A percentile compares a stretch with the other conserved stretches of the same genome.
phyloP scores from a whole-genome alignment of 495 filamentous ascomycete species.

The Annulohypoxylon moriforme region DNA sequence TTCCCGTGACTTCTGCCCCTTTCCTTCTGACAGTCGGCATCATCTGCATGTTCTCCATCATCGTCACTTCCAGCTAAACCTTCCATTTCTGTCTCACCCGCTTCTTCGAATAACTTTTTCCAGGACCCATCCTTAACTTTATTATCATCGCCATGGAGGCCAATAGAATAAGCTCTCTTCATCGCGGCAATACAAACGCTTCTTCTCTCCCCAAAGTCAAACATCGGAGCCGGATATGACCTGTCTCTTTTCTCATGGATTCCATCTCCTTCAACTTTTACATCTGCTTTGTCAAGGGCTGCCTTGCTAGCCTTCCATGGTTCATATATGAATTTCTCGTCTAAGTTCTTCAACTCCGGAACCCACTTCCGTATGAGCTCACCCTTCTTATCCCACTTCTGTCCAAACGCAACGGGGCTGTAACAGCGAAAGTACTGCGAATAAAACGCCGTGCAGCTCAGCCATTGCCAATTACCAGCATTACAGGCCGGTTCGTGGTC shows the following conservation, averaged over 20 bases:
- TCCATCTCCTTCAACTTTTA: constrained; percentile 66
- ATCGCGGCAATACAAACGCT: constrained; percentile 69
- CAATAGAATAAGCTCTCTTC: constrained; percentile 72
- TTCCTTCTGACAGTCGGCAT: constrained; percentile 36
- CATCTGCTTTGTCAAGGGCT: constrained; percentile 70
- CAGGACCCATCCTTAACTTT: constrained; percentile 71
- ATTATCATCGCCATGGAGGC: constrained; percentile 68
- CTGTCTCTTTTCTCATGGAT: constrained; percentile 46
- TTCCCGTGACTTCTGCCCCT: constrained; percentile 42
- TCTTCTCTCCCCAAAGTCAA: constrained; percentile 71
- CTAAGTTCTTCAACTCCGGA: constrained; percentile 68
- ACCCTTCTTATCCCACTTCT: constrained; percentile 74
- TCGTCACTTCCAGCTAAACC: constrained; percentile 43
- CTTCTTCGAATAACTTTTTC: constrained; percentile 65
- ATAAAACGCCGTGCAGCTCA: constrained; percentile 77
- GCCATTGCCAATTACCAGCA: constrained; percentile 79
- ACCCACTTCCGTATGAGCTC: constrained; percentile 68
- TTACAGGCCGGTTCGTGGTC: constrained; percentile 79
- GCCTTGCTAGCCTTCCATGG: constrained; percentile 73
- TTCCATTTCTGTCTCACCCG: constrained; percentile 62
- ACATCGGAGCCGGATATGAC: constrained; percentile 76
- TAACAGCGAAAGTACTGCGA: constrained; percentile 74
- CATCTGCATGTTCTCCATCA: constrained; percentile 48
- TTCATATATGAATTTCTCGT: constrained; percentile 78
- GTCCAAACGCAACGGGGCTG: constrained; percentile 71